Base-by-base conservation (phyloP, 441 rosid species). In the Manihot esculenta region DNA sequence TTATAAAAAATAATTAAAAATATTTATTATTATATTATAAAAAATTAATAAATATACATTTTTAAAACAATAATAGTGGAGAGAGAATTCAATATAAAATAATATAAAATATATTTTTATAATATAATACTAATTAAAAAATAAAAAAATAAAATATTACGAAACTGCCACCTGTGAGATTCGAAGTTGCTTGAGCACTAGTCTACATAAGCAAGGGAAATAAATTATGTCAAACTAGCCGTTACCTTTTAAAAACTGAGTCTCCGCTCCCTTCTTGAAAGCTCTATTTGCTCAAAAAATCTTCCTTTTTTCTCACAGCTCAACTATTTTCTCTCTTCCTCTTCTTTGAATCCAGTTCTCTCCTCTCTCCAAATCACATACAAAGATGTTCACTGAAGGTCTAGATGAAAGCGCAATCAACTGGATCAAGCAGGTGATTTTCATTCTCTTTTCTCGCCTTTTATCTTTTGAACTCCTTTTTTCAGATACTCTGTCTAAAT, bases 361-460 rank as follows among this genome's bases (percentile, higher is more conserved):
- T 3, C 2, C 15, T 1, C 9, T 68, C 67, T 44, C 57, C 48
- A 74, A 57, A 17, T 72, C 51, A 45, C 54, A 14, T 10, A 1
- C 3, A 41, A 73, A 63, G 51, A 87, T 86, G 93, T 80, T 83
- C 77, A 87, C 97, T 0, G 87, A 89, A 45, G 86, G 92, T 55
- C 60, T 87, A 65, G 91, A 91, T 66, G 89, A 89, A 70, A 76
- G 80, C 33, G 84, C 80, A 5, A 89, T 90, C 83, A 85, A 82
- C 77, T 92, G 94, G 91, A 80, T 89, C 84, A 90, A 89, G 77
- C 87, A 84, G 86, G 88, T 86, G 49, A 30, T 41, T 14, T 0
- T 58, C 21, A 30, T 10, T 41, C 21, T 55, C 54, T 17, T 15
- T 47, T 59, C 17, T 45, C 35, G 14, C 35, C 1, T 17, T n/a